phyloP scores from a whole-genome alignment of 805 yeast species.

The Saccharomycopsis javanensis region DNA sequence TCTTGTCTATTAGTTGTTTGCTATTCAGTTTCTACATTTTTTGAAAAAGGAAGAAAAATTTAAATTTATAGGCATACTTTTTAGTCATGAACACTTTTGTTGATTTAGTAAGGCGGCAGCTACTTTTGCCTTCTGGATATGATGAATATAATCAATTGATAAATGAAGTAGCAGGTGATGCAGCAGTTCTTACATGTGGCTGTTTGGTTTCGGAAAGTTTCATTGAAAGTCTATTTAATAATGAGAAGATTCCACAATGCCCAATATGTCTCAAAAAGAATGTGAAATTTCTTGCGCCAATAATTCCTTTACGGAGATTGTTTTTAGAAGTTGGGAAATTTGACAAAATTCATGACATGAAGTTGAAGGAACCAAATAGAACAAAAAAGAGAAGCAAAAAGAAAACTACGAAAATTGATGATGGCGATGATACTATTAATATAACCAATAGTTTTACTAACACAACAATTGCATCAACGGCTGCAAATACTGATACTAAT shows the following conservation, averaged over 20 bases:
- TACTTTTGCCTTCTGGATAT: not conserved
- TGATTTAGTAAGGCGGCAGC: not conserved
- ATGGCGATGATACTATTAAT: not conserved
- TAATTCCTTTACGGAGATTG: constrained; percentile 12
- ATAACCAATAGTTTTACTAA: not conserved
- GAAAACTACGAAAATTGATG: not conserved
- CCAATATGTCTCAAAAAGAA: constrained; percentile 8
- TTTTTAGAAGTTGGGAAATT: constrained; percentile 3
- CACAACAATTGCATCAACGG: not conserved
- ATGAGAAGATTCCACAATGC: not conserved
- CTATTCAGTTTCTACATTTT: too few species aligned
- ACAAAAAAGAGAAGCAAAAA: not conserved
- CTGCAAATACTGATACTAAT: not conserved
- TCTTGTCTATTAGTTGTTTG: too few species aligned
- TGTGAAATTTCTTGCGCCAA: constrained; percentile 7
- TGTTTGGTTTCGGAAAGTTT: constrained; percentile 14
- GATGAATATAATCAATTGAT: not conserved
- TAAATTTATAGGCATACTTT: too few species aligned
- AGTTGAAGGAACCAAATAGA: not conserved
- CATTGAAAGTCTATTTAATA: not conserved
- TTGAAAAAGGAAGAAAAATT: too few species aligned
- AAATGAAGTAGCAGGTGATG: constrained; percentile 5
- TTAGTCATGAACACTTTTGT: not conserved
- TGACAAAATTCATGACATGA: not conserved
- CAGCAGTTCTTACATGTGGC: constrained; percentile 17